Evolutionary conservation across 805 yeast genomes (phyloP), one percentile per base, ranked within the genome.

Genomic region (Kazachstania martiniae): DNA sequence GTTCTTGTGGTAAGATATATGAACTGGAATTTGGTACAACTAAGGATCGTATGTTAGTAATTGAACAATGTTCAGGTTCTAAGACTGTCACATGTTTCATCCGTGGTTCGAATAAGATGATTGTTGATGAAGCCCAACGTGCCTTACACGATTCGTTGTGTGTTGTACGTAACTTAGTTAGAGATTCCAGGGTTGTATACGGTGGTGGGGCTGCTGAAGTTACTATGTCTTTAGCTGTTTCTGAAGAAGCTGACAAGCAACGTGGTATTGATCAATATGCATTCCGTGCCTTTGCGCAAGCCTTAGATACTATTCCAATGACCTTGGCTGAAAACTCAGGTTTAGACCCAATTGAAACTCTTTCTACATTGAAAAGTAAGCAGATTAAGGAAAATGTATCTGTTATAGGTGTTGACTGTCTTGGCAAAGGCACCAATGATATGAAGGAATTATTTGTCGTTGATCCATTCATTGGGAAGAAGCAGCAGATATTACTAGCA

Each of bases 141-240:
- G 96, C 98, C 1, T 68, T 91, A 37, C 97, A 91, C 51, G 99
- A 91, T 57, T 83, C 98, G 7, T 65, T 91, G 36, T 89, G 98
- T 64, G 99, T 93, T 28, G 98, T 91, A 18, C 81, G 98, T 64
- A 93, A 91, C 62, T 72, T 91, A 55, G 79, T 93, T 32, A 74
- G 78, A 49, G 97, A 93, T 58, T 79, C 76, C 56, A 73, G 95
- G 58, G 84, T 91, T 28, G 96, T 93, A n/a, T 91, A 91, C 53
- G 99, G 99, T 42, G 99, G 99, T 47, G 99, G 99, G 45, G 94
- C 98, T 15, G 93, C 97, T 23, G 99, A 91, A 63, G 77, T 91
- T 33, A 71, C 95, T 3, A 81, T 94, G 66, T 86, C 97, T 10
- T 63, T 91, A 46, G 93, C 91, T 12, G 94, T 91, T 12, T 68